phyloP scores from a whole-genome alignment of 192 early-diverging fungal genomes.

The Umbelopsis isabellina region DNA sequence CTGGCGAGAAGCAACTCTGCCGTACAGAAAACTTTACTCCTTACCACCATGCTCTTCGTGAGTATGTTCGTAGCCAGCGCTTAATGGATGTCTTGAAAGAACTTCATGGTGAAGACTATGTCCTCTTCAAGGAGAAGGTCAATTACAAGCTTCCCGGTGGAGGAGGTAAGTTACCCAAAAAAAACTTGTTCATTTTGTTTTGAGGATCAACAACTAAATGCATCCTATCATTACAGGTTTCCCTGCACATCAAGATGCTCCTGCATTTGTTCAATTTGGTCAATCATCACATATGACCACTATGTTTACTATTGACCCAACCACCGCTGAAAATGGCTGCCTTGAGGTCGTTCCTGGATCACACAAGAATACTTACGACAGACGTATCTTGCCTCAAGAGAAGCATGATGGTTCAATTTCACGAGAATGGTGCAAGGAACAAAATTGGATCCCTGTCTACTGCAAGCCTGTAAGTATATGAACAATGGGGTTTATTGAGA shows the following conservation, averaged over 20 bases:
- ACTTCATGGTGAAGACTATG: constrained; percentile 55
- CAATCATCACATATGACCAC: constrained; percentile 57
- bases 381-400: constrained; percentile 48
- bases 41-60: constrained; percentile 47
- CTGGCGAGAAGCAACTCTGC: constrained; percentile 53
- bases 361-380: constrained; percentile 38
- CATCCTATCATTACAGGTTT: constrained; percentile 35
- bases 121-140: constrained; percentile 68
- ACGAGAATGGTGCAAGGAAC: constrained; percentile 50
- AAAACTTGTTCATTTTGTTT: background rate
- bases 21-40: constrained; percentile 68
- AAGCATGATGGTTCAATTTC: constrained; percentile 47
- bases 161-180: constrained; percentile 33
- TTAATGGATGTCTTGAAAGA: constrained; percentile 51
- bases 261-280: constrained; percentile 63
- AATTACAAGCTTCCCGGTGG: constrained; percentile 65
- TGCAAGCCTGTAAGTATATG: constrained; percentile 44
- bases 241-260: constrained; percentile 63
- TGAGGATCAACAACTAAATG: background rate
- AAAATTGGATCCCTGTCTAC: constrained; percentile 59
- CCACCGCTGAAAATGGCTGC: constrained; percentile 59
- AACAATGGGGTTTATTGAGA: background rate
- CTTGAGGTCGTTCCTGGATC: constrained; percentile 59
- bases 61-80: constrained; percentile 50
- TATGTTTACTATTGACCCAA: constrained; percentile 61